Base-by-base conservation (phyloP, 208 protist species). In the Angomonas deanei region DNA sequence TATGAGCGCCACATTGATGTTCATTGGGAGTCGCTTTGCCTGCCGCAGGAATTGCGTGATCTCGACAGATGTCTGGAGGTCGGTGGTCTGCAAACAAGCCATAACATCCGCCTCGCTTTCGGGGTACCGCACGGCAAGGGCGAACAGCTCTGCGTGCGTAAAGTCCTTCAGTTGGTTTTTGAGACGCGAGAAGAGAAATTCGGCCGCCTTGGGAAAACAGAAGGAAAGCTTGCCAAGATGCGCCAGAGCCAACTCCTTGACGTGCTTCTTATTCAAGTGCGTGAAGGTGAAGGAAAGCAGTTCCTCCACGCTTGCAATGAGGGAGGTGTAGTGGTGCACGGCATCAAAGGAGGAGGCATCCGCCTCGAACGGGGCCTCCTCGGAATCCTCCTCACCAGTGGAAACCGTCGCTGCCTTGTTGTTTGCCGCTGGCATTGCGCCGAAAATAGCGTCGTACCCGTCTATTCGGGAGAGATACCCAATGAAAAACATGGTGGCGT, bases 11-110 rank as follows among this genome's bases (percentile, higher is more conserved):
- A 62, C 71, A 54, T 65, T 77, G 19, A 95, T 67, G 3, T n/a
- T 4, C 84, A 89, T 86, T 3, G 89, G 89, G 17, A 93, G 55
- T 27, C 54, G 68, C 38, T 80, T 76, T 5, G 76, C 70, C 0
- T 84, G 47, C 11, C 75, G 61, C 26, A 87, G 49, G 70, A 80
- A 87, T n/a, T 88, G 80, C 49, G 49, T 66, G 11, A 93, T 59
- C 52, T 88, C 86, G 24, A 95, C 62, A n/a, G 68, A 77, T 31
- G 74, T 30, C 17, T 55, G 42, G 46, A 89, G 59, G 60, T 92
- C 86, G 15, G 60, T 48, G 32, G 74, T 67, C 1, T 57, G 15
- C 39, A 95, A 65, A n/a, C 76, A 48, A 28, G 42, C 46, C 26
- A 80, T 32, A 11, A 93, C 71, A 10, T 80, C 53, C 1, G 67